Conservation (phyloP, 352 stramenopile species). For the Phytophthora pisi region DNA sequence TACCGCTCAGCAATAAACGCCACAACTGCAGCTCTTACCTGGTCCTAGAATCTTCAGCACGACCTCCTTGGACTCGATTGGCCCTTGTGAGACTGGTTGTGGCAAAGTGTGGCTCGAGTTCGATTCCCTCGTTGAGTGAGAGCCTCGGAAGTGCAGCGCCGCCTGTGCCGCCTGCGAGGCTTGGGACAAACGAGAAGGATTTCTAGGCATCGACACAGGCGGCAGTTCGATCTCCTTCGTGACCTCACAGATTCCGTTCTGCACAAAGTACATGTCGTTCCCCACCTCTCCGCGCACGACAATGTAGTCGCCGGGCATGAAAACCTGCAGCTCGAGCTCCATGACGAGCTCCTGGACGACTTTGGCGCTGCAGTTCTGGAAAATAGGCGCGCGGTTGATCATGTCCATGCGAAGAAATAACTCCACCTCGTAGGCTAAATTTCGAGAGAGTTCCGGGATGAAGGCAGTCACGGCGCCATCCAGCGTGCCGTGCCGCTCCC, state of each 20-base stretch:
- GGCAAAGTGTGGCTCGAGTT: constrained; percentile 13
- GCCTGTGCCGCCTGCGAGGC: constrained; percentile 23
- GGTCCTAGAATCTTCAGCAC: constrained; percentile 21
- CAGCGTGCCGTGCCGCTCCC: constrained; percentile 80
- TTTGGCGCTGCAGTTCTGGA: constrained; percentile 81
- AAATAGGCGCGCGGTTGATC: constrained; percentile 87
- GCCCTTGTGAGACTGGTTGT: background rate
- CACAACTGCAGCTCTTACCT: too few species aligned
- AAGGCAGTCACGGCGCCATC: constrained; percentile 79
- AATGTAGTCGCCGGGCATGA: constrained; percentile 87
- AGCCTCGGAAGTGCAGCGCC: constrained; percentile 3
- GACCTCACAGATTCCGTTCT: constrained; percentile 79
- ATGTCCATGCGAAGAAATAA: constrained; percentile 87
- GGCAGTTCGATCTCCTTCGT: constrained; percentile 65
- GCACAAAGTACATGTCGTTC: constrained; percentile 91
- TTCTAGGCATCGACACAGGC: constrained; percentile 1
- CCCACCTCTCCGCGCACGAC: constrained; percentile 83
- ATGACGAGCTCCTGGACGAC: constrained; percentile 86
- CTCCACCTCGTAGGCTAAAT: constrained; percentile 85
- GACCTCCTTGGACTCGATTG: constrained; percentile 49
- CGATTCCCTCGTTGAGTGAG: constrained; percentile 11
- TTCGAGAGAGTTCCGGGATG: constrained; percentile 80
- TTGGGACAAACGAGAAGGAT: constrained; percentile 19
- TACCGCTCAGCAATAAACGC: too few species aligned
- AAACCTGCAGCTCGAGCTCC: constrained; percentile 82